Base-by-base conservation (phyloP, 208 protist species). In the Leishmania tropica region DNA sequence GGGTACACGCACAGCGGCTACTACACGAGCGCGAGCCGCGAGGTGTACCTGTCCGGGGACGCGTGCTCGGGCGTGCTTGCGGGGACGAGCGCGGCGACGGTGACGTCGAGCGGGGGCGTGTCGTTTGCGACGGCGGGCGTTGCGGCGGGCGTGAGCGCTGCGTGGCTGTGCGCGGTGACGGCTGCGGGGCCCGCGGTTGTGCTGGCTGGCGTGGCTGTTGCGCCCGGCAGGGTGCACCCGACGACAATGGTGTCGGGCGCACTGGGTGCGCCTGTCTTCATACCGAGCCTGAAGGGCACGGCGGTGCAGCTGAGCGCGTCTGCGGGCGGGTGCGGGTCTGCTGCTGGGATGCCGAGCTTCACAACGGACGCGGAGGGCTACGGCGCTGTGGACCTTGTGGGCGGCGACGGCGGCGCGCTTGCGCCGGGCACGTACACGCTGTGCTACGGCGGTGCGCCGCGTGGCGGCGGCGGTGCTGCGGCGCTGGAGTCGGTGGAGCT, bases 401-500 rank as follows among this genome's bases (percentile, higher is more conserved):
- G 77, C 37, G 56, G 58, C 68, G 58, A 67, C 47, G 79, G 65
- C 24, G 82, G 64, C 19, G 79, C 86, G 13, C 80, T 88, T 48
- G 48, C 81, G n/a, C n/a, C 83, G 28, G 92, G 90, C 47, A 79
- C 68, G 19, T 96, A 93, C 87, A 90, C 87, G 40, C 28, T 96
- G 42, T 96, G 92, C 76, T 78, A 84, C 75, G 77, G 71, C 77
- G 60, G 37, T 48, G 42, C 58, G 5, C 7, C 28, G 8, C 2
- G 17, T 5, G 13, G 58, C 28, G 58, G 17, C 0, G 13, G 58
- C 28, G 58, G 13, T 10, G 58, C n/a, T 35, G n/a, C 8, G 1
- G 47, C 85, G 19, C 71, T 89, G 21, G 73, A 76, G 77, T 83
- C 85, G 0, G 87, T 96, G 65, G 74, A 87, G 72, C 76, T 91